These are phyloP conservation scores for Scutellaria galericulata DNA, from an alignment of 257 asterid species.

Conservation along the genomic window DNA sequence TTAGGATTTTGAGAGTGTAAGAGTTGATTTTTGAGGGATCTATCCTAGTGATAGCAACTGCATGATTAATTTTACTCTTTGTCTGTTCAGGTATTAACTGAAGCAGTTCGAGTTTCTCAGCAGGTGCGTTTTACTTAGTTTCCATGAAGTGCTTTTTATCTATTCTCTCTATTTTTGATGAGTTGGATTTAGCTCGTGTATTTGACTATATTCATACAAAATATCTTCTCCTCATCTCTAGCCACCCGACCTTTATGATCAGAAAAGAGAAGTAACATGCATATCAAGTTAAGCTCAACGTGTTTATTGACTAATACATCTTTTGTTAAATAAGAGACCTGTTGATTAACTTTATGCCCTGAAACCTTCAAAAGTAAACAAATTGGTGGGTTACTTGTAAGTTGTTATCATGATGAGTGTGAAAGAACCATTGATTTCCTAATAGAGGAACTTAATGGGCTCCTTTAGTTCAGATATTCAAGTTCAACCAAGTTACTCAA, in stretches of 20 bases:
- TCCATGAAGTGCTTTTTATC: not conserved
- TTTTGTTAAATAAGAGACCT: constrained; percentile 1
- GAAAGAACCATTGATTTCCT: not conserved
- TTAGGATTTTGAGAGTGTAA: constrained; percentile 7
- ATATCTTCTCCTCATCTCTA: not conserved
- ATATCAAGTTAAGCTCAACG: constrained; percentile 4
- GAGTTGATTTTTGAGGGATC: constrained; percentile 15
- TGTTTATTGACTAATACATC: not conserved
- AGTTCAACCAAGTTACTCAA: not conserved
- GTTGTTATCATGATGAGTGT: constrained; percentile 19
- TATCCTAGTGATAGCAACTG: not conserved
- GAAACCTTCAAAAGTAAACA: not conserved
- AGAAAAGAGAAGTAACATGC: not conserved
- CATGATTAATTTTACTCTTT: constrained; percentile 23
- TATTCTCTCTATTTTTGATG: constrained; percentile 23
- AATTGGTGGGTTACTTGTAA: not conserved
- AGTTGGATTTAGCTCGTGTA: constrained; percentile 20
- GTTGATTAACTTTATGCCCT: not conserved
- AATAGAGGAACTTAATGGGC: constrained; percentile 2
- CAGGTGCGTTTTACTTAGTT: constrained; percentile 58
- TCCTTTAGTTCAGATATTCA: not conserved
- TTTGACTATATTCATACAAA: not conserved
- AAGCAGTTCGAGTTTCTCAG: constrained; percentile 95
- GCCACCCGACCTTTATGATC: not conserved
- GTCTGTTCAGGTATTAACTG: constrained; percentile 80